Conservation (phyloP, 169 alveolate species). For the Plasmodium gallinaceum region DNA sequence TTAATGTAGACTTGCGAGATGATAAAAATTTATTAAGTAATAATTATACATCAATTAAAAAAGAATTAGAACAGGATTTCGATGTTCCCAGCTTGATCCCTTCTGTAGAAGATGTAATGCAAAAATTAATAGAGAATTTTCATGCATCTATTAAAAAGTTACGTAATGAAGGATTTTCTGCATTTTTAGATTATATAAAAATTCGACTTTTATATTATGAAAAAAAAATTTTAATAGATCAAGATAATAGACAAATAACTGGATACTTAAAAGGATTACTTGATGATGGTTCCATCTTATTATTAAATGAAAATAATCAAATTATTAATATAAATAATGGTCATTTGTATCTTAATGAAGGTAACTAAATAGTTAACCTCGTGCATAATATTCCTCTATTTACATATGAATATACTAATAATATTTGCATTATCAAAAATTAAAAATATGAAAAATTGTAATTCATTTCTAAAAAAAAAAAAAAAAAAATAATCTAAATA, state of each 20-base stretch:
- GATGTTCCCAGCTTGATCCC: not conserved
- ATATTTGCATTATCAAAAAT: not conserved
- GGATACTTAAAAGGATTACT: constrained; percentile 35
- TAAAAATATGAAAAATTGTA: no score
- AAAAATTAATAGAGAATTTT: constrained; percentile 21
- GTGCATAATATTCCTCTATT: not conserved
- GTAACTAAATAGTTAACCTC: not conserved
- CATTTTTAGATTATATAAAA: constrained; percentile 38
- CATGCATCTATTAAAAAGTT: not conserved
- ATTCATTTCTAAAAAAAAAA: no score
- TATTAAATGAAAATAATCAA: constrained; percentile 25
- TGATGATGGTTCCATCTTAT: constrained; percentile 50
- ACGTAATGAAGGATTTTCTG: constrained; percentile 26
- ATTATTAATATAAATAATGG: constrained; percentile 29
- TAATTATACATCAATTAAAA: constrained; percentile 43
- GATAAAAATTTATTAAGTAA: constrained; percentile 11
- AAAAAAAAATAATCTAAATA: not conserved
- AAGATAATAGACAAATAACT: constrained; percentile 9
- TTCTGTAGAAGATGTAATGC: constrained; percentile 31
- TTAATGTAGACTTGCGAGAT: constrained; percentile 33
- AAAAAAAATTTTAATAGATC: constrained; percentile 33
- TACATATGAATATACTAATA: not conserved
- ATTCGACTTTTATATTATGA: constrained; percentile 34
- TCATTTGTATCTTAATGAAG: constrained; percentile 13
- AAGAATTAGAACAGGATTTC: constrained; percentile 30